Evolutionary conservation across 2,329 filamentous ascomycete genomes (phyloP), one percentile per base, ranked within the genome.

Genomic region (Sclerotinia nivalis): DNA sequence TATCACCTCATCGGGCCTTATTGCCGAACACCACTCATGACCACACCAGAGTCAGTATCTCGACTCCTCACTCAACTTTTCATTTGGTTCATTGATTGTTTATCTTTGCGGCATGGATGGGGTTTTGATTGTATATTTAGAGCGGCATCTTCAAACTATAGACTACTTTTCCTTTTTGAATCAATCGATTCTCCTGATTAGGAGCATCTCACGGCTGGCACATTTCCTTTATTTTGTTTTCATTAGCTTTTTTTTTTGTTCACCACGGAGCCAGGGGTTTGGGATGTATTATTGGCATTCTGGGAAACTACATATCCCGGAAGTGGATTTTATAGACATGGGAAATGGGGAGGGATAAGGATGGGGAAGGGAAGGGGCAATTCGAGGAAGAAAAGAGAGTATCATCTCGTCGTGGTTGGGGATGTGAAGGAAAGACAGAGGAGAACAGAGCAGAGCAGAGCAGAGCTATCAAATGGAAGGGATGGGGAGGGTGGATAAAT

Each of bases 61-160:
- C 28, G 31, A 37, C 52, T 61, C 66, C 25, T 47, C 28, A 31
- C 47, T 43, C 20, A 45, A 54, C n/a, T 28, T 68, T 62, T 54
- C 34, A 47, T 62, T 40, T 58, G 40, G 34, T 31, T 68, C 60
- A 62, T 50, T 31, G 18, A 49, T 54, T 62, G 49, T 40, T 54
- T 62, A 34, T 54, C 25, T 25, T 45, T 54, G 66, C 66, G 31
- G 66, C 56, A 49, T 68, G 55, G 66, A 28, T 4, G 55, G 66
- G 66, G 31, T 45, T 68, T 68, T 68, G 66, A 37, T 52, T 68
- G 66, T 68, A 62, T 55, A 62, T 28, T 50, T 68, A 55, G 20
- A 68, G 66, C 66, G 66, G 56, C 56, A 61, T 62, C 25, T 28
- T 62, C 66, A 45, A 55, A 68, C 66, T 54, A 68, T 68, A 68